These are phyloP conservation scores for Russula virescens DNA, from an alignment of 768 basidiomycete genomes.

Conservation along the genomic window DNA sequence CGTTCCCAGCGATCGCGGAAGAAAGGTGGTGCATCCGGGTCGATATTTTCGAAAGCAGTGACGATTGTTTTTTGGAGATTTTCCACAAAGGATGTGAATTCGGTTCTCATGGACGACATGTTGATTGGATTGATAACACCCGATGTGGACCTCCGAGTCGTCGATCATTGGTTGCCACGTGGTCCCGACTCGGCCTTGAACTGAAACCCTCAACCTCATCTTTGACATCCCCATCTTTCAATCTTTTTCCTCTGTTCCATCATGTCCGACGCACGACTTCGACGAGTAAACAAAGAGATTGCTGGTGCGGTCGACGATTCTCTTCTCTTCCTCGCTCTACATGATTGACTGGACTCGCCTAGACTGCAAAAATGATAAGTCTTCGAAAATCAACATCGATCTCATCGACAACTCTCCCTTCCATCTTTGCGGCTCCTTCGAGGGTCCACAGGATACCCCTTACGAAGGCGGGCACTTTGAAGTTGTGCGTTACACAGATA, in stretches of 20 bases:
- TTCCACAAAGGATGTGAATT: conserved; percentile 71
- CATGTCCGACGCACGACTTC: conserved; percentile 65
- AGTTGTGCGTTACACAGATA: conserved; percentile 53
- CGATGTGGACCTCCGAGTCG: too few species aligned
- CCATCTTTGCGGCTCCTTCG: conserved; percentile 87
- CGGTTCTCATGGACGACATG: conserved; percentile 56
- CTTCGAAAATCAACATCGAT: conserved; percentile 79
- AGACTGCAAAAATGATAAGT: conserved; percentile 96
- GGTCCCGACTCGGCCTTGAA: too few species aligned
- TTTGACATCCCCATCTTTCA: background rate
- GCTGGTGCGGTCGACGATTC: conserved; percentile 44
- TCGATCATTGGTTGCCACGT: conserved; percentile 1
- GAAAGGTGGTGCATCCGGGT: conserved; percentile 65
- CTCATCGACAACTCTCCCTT: conserved; percentile 86
- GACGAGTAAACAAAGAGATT: conserved; percentile 94
- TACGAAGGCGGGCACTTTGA: conserved; percentile 90
- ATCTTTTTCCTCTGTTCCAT: background rate
- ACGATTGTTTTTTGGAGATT: conserved; percentile 78
- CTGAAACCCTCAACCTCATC: conserved; percentile 14
- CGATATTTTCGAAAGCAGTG: conserved; percentile 66
- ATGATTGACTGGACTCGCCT: background rate
- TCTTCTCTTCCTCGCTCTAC: background rate
- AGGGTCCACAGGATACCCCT: conserved; percentile 88
- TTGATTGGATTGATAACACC: too few species aligned
- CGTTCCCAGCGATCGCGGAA: conserved; percentile 78